A percentile compares a stretch with the other conserved stretches of the same genome.
Evolutionary conservation across 192 early-diverging fungal genomes (phyloP).

Genomic region (Phycomyces blakesleeanus): DNA sequence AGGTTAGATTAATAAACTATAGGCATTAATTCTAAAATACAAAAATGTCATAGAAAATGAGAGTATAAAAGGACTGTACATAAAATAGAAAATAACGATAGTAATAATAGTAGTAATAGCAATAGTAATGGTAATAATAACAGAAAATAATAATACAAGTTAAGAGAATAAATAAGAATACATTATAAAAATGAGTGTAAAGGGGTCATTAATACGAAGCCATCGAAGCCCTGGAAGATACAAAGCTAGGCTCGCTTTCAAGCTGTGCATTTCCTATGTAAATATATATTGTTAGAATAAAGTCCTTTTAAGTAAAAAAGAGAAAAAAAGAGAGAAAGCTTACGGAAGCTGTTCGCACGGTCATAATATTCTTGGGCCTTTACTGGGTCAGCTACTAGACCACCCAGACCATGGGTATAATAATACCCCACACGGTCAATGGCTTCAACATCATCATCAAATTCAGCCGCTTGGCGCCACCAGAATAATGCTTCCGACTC

Average conservation of each 20-base stretch:
- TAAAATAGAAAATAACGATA: too few species aligned
- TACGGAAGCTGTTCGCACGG: neutral
- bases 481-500: constrained; percentile 20
- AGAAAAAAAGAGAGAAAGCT: neutral
- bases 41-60: too few species aligned
- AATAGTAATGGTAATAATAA: too few species aligned
- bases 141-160: too few species aligned
- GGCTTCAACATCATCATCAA: constrained; percentile 25
- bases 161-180: too few species aligned
- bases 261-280: neutral
- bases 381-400: neutral
- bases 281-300: neutral
- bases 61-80: too few species aligned
- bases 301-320: neutral
- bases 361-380: constrained; percentile 5
- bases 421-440: constrained; percentile 11
- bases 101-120: too few species aligned
- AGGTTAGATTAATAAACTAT: too few species aligned
- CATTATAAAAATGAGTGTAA: too few species aligned
- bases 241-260: neutral
- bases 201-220: neutral
- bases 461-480: constrained; percentile 28
- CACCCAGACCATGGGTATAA: constrained; percentile 19
- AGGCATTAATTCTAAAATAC: too few species aligned
- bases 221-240: neutral